Evolutionary conservation across 1,284 basidiomycete genomes (phyloP).

Genomic region (Wolfiporia cocos): DNA sequence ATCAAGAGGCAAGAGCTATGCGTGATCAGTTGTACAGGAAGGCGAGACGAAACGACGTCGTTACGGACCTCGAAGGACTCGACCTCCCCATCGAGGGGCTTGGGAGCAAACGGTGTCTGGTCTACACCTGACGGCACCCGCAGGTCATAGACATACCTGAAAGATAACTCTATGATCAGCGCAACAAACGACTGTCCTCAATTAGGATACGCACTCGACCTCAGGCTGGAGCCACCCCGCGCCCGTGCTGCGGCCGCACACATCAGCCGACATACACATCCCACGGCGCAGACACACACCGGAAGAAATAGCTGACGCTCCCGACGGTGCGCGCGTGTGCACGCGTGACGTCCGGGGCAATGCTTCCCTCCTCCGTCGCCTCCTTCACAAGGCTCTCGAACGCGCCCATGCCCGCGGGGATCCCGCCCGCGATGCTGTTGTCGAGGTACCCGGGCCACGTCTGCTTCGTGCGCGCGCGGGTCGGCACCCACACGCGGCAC

Average conservation of each 20-base stretch:
- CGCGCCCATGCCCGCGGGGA: slow-evolving; percentile 67
- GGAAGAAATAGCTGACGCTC: slow-evolving; percentile 62
- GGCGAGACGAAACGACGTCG: background rate
- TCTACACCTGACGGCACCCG: slow-evolving; percentile 51
- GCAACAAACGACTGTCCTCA: background rate
- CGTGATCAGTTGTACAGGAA: no score
- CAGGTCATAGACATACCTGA: slow-evolving; percentile 79
- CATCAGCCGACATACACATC: slow-evolving; percentile 10
- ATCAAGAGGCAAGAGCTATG: slow-evolving; percentile 53
- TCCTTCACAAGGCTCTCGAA: slow-evolving; percentile 87
- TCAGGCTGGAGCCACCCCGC: slow-evolving; percentile 84
- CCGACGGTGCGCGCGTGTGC: slow-evolving; percentile 54
- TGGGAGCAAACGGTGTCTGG: slow-evolving; percentile 48
- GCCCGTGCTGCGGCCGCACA: slow-evolving; percentile 40
- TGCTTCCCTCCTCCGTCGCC: slow-evolving; percentile 87
- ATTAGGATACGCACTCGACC: slow-evolving; percentile 72
- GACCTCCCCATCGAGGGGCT: slow-evolving; percentile 88
- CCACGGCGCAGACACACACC: slow-evolving; percentile 33
- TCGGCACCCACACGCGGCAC: slow-evolving; percentile 77
- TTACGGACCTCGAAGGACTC: slow-evolving; percentile 75
- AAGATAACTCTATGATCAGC: background rate
- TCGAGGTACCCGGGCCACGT: slow-evolving; percentile 82
- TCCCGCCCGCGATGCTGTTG: slow-evolving; percentile 78
- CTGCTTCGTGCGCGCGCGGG: slow-evolving; percentile 79
- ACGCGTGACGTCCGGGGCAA: slow-evolving; percentile 57